Conservation (phyloP, 495 filamentous ascomycete species). For the Aspergillus avenaceus region DNA sequence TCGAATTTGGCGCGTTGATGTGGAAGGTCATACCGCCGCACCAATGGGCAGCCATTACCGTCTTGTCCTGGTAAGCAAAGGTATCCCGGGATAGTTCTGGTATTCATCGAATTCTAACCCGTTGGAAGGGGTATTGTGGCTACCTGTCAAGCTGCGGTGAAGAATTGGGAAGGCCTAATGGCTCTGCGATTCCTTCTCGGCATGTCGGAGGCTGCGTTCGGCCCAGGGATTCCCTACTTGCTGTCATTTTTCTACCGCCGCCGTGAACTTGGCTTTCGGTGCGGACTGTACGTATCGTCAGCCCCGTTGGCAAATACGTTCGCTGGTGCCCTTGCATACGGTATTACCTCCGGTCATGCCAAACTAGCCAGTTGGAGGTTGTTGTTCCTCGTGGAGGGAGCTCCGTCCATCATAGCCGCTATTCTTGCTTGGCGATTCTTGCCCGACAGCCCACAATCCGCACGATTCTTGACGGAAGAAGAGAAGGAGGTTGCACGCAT, state of each 20-base stretch:
- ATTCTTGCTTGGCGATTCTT: slow-evolving; percentile 62
- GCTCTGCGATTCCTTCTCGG: slow-evolving; percentile 64
- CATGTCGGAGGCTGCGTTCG: slow-evolving; percentile 62
- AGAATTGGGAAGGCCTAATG: slow-evolving; percentile 64
- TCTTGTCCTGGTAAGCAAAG: slow-evolving; percentile 41
- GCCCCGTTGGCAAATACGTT: slow-evolving; percentile 81
- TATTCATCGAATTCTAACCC: not conserved
- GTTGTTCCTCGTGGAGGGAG: slow-evolving; percentile 78
- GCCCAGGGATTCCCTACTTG: slow-evolving; percentile 66
- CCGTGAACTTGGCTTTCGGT: slow-evolving; percentile 70
- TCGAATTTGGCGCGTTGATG: slow-evolving; percentile 67
- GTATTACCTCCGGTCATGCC: slow-evolving; percentile 68
- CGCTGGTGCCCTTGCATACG: slow-evolving; percentile 77
- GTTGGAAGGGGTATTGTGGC: slow-evolving; percentile 50
- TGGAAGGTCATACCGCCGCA: slow-evolving; percentile 65
- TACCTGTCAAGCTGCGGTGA: slow-evolving; percentile 56
- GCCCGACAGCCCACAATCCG: slow-evolving; percentile 67
- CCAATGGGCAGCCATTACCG: slow-evolving; percentile 44
- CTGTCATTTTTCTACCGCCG: slow-evolving; percentile 83
- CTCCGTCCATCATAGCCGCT: slow-evolving; percentile 66
- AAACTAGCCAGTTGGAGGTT: slow-evolving; percentile 72
- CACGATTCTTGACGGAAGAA: slow-evolving; percentile 64
- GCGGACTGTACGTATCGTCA: slow-evolving; percentile 71
- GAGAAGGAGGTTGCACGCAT: slow-evolving; percentile 67
- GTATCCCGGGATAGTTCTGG: not conserved